Base-by-base conservation (phyloP, 768 basidiomycete genomes). In the Tremella fuciformis region DNA sequence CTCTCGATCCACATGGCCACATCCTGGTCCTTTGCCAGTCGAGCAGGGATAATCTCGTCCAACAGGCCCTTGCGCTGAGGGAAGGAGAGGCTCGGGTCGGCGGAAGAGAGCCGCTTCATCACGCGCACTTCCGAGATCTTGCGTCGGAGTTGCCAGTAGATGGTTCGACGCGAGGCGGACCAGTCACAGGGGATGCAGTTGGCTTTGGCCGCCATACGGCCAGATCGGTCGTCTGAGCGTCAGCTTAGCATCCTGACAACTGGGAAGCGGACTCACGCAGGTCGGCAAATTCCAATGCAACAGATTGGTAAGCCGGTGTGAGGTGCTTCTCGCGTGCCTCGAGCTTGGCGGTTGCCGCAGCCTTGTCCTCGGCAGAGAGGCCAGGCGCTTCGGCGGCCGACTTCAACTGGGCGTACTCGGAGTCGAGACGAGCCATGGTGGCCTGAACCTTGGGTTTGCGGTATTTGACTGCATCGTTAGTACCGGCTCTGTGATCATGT, bases 201-300 rank as follows among this genome's bases (percentile, higher is more conserved):
- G 16, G 90, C 91, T 79, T 97, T 97, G 24, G 93, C 93, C 78
- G 96, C 90, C 92, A 96, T 94, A 48, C 93, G 90, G 49, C 92
- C 92, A 46, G 85, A 83, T 49, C 93, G 90, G 78, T 92, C 94
- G 70, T 57, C 58, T 55, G 42, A n/a, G 61, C 40, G 9, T n/a
- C 42, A 46, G 22, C 42, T 46, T 6, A 4, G 42, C 4, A 15
- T 22, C 6, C 42, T 6, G n/a, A 46, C 4, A 46, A 18, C 11
- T 18, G 16, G 16, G 16, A 46, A 22, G n/a, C 42, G 4, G 42
- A 65, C 41, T 96, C 92, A 72, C 94, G 96, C 62, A 96, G 85
- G 78, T 99, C 96, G 29, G 92, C 93, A 71, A 97, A 98, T 26
- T 93, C 82, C 59, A 97, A 78, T 22, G 93, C 92, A 49, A 98